phyloP scores from a whole-genome alignment of 352 stramenopile genomes.

The Globisporangium takayamanum region DNA sequence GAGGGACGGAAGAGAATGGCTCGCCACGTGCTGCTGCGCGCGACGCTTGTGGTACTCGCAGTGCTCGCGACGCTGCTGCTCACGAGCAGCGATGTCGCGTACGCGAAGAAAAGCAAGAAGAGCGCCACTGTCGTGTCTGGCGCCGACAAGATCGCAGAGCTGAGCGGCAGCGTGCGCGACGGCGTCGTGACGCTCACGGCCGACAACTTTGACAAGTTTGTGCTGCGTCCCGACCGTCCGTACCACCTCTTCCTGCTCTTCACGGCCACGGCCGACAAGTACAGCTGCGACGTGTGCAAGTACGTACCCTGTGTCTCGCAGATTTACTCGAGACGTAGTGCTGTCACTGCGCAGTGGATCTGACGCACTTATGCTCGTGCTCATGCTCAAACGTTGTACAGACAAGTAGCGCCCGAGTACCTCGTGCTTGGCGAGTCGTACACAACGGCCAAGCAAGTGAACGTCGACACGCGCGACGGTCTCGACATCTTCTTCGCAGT shows the following conservation, averaged over 20 bases:
- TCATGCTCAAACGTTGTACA: slow-evolving; percentile 6
- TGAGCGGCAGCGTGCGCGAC: slow-evolving; percentile 41
- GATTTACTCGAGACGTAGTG: neutral
- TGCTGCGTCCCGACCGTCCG: slow-evolving; percentile 56
- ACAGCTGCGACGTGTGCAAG: slow-evolving; percentile 68
- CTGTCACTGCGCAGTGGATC: too few relatives aligned
- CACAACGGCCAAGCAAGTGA: slow-evolving; percentile 49
- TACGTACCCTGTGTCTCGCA: slow-evolving; percentile 20
- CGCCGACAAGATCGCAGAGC: slow-evolving; percentile 56
- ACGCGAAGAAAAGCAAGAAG: slow-evolving; percentile 41
- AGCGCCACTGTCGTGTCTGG: slow-evolving; percentile 22
- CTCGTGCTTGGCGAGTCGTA: slow-evolving; percentile 58
- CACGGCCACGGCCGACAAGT: slow-evolving; percentile 69
- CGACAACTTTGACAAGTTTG: slow-evolving; percentile 54
- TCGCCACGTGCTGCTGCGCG: slow-evolving; percentile 4
- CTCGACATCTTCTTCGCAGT: slow-evolving; percentile 73
- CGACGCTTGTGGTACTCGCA: slow-evolving; percentile 21
- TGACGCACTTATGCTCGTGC: neutral
- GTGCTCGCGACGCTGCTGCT: slow-evolving; percentile 6
- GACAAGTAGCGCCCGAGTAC: slow-evolving; percentile 67
- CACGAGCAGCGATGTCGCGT: slow-evolving; percentile 12
- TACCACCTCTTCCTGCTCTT: slow-evolving; percentile 80
- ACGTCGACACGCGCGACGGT: slow-evolving; percentile 67
- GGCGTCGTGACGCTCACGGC: slow-evolving; percentile 52
- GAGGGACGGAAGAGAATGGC: neutral